Evolutionary conservation across 768 basidiomycete genomes (phyloP).

Genomic region (Tricholoma furcatifolium): DNA sequence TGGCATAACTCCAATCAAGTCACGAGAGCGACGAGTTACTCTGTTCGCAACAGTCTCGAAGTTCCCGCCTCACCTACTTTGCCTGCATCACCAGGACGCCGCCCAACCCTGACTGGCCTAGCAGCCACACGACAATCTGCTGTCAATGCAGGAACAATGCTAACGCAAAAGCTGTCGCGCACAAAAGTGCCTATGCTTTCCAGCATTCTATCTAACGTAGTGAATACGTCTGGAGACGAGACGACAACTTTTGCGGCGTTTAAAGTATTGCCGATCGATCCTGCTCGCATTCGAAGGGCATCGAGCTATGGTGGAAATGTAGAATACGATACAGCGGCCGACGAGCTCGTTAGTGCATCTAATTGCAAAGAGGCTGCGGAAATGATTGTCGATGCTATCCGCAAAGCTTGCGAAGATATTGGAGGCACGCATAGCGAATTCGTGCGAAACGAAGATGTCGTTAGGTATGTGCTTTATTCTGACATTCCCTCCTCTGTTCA

Average conservation of each 20-base stretch:
- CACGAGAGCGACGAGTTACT: conserved; percentile 83
- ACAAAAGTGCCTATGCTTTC: conserved; percentile 28
- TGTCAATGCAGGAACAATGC: conserved; percentile 7
- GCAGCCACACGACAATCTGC: conserved; percentile 13
- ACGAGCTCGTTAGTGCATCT: conserved; percentile 57
- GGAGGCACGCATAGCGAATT: conserved; percentile 50
- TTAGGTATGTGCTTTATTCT: conserved; percentile 54
- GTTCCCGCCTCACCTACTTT: conserved; percentile 12
- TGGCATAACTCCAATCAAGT: conserved; percentile 74
- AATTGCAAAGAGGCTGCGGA: conserved; percentile 80
- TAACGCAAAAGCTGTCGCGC: conserved; percentile 13
- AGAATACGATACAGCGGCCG: conserved; percentile 52
- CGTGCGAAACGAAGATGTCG: conserved; percentile 68
- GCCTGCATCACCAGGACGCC: not conserved
- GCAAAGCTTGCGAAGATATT: conserved; percentile 62
- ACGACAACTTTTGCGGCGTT: conserved; percentile 64
- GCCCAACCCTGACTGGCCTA: conserved; percentile 15
- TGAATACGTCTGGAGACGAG: conserved; percentile 29
- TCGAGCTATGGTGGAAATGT: conserved; percentile 41
- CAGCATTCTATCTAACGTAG: conserved; percentile 32
- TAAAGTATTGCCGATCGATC: conserved; percentile 77
- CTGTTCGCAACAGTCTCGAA: conserved; percentile 68
- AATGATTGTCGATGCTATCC: conserved; percentile 70
- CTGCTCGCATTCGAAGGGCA: conserved; percentile 46
- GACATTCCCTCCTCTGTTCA: conserved; percentile 1